Evolutionary conservation across 2,329 filamentous ascomycete genomes (phyloP).

Genomic region (Chlorencoelia australis): DNA sequence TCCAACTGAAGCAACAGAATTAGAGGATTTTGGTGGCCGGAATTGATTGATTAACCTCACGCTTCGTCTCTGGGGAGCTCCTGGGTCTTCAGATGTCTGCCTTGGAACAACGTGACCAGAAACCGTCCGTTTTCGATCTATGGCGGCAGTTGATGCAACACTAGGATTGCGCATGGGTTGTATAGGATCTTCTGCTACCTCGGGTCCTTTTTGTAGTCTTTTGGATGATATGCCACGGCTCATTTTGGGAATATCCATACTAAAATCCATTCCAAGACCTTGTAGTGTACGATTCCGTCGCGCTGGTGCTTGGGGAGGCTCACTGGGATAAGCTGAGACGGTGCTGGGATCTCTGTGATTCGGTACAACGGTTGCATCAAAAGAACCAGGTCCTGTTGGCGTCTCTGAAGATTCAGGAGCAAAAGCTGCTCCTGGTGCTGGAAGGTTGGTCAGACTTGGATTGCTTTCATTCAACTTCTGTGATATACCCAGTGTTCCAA

Average conservation of each 20-base stretch:
- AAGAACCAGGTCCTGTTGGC: constrained; percentile 40
- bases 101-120: constrained; percentile 63
- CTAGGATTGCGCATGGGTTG: constrained; percentile 18
- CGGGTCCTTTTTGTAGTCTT: constrained; percentile 23
- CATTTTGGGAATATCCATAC: constrained; percentile 28
- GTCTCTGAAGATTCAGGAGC: constrained; percentile 54
- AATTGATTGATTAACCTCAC: constrained; percentile 63
- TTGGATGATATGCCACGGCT: constrained; percentile 25
- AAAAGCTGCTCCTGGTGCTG: constrained; percentile 22
- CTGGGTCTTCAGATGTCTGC: constrained; percentile 49
- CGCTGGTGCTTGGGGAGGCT: constrained; percentile 38
- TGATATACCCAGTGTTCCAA: constrained; percentile 23
- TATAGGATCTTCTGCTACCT: constrained; percentile 19
- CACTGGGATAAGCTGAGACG: constrained; percentile 25
- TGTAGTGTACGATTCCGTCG: constrained; percentile 27
- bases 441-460: constrained; percentile 26
- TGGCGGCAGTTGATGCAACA: constrained; percentile 25
- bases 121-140: constrained; percentile 81
- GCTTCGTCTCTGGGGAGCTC: constrained; percentile 57
- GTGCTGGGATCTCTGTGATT: constrained; percentile 22
- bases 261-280: constrained; percentile 27
- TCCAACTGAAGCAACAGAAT: constrained; percentile 48
- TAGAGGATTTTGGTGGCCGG: constrained; percentile 41
- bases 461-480: constrained; percentile 29
- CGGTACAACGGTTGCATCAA: constrained; percentile 26